A percentile compares a stretch with the other conserved stretches of the same genome.
phyloP scores from a whole-genome alignment of 2,329 filamentous ascomycete species.

The Tolypocladium amazonense region DNA sequence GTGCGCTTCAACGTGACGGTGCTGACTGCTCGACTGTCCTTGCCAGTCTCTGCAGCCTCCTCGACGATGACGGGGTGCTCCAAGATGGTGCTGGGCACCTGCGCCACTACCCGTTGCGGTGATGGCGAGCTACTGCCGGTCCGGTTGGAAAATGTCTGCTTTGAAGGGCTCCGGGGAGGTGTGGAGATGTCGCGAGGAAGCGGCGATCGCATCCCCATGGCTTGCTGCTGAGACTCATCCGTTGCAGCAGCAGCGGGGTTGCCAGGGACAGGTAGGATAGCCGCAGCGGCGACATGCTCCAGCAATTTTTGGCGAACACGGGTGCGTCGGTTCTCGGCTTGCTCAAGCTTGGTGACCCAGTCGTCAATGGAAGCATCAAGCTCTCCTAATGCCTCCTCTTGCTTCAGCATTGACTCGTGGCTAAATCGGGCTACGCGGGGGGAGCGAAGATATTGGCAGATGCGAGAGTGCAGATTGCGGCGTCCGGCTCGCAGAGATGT shows the following conservation, averaged over 20 bases:
- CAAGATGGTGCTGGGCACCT: conserved; percentile 45
- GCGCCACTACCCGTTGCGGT: conserved; percentile 39
- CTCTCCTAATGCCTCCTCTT: conserved; percentile 69
- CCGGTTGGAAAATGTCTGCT: conserved; percentile 13
- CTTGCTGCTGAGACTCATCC: conserved; percentile 30
- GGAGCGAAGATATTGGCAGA: conserved; percentile 66
- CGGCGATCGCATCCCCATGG: conserved; percentile 27
- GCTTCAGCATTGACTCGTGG: conserved; percentile 64
- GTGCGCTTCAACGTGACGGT: conserved; percentile 19
- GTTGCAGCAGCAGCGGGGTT: conserved; percentile 9
- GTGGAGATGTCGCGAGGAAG: conserved; percentile 36
- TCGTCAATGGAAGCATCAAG: conserved; percentile 71
- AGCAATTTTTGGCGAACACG: conserved; percentile 70
- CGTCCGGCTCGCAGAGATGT: conserved; percentile 64
- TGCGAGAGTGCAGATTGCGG: conserved; percentile 64
- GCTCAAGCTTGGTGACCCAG: conserved; percentile 71
- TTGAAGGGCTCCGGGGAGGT: conserved; percentile 21
- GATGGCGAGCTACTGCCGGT: conserved; percentile 31
- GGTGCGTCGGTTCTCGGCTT: conserved; percentile 66
- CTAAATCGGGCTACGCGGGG: conserved; percentile 62
- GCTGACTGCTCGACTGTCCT: conserved; percentile 14
- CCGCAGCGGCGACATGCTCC: conserved; percentile 68
- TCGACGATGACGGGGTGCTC: conserved; percentile 38
- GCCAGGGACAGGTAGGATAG: conserved; percentile 34
- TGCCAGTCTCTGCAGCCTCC: conserved; percentile 20